Conservation (phyloP, 768 basidiomycete genomes). For the Tricholoma terreum region DNA sequence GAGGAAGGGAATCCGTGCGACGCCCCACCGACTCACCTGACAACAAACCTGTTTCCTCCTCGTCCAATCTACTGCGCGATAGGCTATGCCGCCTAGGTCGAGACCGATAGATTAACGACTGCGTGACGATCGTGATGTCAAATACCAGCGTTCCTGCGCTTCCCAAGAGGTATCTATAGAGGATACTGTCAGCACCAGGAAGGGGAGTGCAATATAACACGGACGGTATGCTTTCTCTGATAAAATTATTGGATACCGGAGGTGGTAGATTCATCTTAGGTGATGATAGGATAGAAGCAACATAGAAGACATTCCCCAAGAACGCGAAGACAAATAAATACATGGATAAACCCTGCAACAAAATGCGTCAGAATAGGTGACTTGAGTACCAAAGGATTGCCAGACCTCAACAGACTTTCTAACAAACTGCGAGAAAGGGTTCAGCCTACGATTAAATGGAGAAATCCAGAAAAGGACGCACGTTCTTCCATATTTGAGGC, state of each 20-base stretch:
- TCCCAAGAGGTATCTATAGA: slow-evolving; percentile 76
- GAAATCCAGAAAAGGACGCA: slow-evolving; percentile 41
- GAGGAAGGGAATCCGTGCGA: slow-evolving; percentile 25
- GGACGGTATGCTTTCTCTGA: slow-evolving; percentile 83
- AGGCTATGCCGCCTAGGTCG: slow-evolving; percentile 37
- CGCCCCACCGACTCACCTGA: slow-evolving; percentile 38
- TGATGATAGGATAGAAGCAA: slow-evolving; percentile 81
- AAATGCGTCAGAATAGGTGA: slow-evolving; percentile 2
- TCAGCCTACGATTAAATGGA: neutral
- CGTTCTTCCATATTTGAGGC: slow-evolving; percentile 99
- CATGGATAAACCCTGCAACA: slow-evolving; percentile 80
- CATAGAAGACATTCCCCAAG: slow-evolving; percentile 91
- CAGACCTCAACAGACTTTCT: slow-evolving; percentile 86
- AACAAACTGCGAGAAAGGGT: slow-evolving; percentile 51
- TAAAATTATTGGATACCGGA: slow-evolving; percentile 58
- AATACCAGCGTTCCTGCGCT: slow-evolving; percentile 92
- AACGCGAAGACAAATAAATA: slow-evolving; percentile 93
- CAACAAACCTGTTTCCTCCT: slow-evolving; percentile 50
- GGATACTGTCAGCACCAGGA: neutral
- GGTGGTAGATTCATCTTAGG: slow-evolving; percentile 58
- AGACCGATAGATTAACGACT: slow-evolving; percentile 75
- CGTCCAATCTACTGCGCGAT: slow-evolving; percentile 30
- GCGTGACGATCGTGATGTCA: slow-evolving; percentile 87
- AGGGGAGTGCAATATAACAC: slow-evolving; percentile 28
- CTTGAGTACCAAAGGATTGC: neutral